A percentile compares a stretch with the other conserved stretches of the same genome.
phyloP scores from a whole-genome alignment of 768 basidiomycete species.

The Boletus sp. region DNA sequence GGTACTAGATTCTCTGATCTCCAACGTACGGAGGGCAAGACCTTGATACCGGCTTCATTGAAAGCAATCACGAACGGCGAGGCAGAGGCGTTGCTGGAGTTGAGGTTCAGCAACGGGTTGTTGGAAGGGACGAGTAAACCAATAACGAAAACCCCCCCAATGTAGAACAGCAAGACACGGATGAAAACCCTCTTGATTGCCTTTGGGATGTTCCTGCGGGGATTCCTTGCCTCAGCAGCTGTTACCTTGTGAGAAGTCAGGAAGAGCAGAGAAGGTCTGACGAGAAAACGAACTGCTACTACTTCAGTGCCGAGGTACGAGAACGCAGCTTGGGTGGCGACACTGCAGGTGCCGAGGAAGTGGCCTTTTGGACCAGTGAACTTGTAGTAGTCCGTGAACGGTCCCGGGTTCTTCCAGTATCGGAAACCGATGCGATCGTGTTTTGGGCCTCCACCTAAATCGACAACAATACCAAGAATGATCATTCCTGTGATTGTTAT shows the following conservation, averaged over 20 bases:
- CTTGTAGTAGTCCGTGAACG: conserved; percentile 45
- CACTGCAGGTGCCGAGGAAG: conserved; percentile 52
- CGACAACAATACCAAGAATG: conserved; percentile 42
- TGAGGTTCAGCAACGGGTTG: conserved; percentile 41
- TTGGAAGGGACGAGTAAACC: conserved; percentile 51
- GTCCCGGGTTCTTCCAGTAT: conserved; percentile 53
- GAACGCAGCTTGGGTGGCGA: conserved; percentile 59
- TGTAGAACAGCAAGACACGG: conserved; percentile 37
- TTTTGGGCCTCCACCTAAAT: conserved; percentile 54
- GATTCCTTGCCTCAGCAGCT: conserved; percentile 52
- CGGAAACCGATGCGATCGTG: conserved; percentile 47
- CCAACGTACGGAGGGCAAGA: conserved; percentile 44
- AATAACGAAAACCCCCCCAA: conserved; percentile 45
- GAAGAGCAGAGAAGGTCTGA: not conserved
- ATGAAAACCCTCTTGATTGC: conserved; percentile 45
- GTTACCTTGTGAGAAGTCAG: conserved; percentile 32
- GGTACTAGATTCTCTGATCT: not conserved
- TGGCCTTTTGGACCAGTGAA: conserved; percentile 46
- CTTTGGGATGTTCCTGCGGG: conserved; percentile 43
- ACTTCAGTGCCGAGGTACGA: conserved; percentile 59
- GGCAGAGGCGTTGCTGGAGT: conserved; percentile 39
- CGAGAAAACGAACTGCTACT: conserved; percentile 35
- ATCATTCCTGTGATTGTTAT: conserved; percentile 42
- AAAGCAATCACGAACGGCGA: conserved; percentile 62
- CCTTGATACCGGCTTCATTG: conserved; percentile 53